Evolutionary conservation across 768 basidiomycete species (phyloP).

Genomic region (Tylopilus balloui): DNA sequence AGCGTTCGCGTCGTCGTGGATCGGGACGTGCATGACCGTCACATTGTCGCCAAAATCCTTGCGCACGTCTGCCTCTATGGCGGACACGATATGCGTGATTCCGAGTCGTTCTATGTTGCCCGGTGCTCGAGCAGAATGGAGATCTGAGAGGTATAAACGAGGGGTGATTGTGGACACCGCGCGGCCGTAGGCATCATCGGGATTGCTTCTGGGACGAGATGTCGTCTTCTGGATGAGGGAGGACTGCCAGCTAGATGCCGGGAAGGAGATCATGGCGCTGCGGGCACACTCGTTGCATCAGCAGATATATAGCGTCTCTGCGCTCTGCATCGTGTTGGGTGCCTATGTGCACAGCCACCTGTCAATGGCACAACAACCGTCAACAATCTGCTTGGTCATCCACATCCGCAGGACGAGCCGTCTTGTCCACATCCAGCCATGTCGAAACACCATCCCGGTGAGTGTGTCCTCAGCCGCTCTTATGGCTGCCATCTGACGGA

Average conservation of each 20-base stretch:
- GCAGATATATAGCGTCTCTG: background rate
- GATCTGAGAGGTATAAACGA: constrained; percentile 62
- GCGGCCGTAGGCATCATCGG: constrained; percentile 16
- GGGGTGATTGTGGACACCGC: constrained; percentile 36
- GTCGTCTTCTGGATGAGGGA: constrained; percentile 23
- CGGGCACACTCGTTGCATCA: constrained; percentile 6
- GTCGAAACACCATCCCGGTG: constrained; percentile 92
- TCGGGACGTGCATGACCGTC: constrained; percentile 46
- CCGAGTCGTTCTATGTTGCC: constrained; percentile 50
- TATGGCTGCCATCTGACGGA: background rate
- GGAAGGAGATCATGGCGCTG: constrained; percentile 31
- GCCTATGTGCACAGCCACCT: constrained; percentile 13
- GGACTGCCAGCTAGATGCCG: constrained; percentile 27
- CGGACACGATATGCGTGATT: constrained; percentile 70
- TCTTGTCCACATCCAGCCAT: constrained; percentile 36
- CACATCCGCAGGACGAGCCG: background rate
- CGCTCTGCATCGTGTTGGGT: background rate
- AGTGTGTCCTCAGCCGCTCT: constrained; percentile 9
- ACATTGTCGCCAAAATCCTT: constrained; percentile 31
- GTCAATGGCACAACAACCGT: constrained; percentile 5
- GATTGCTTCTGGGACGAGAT: constrained; percentile 1
- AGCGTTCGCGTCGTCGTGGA: constrained; percentile 38
- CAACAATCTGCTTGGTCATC: constrained; percentile 12
- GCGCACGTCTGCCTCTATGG: constrained; percentile 44
- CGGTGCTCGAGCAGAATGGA: constrained; percentile 47